Evolutionary conservation across 2,329 filamentous ascomycete species (phyloP), one percentile per base, ranked within the genome.

Genomic region (Trichoderma cornu-damae): DNA sequence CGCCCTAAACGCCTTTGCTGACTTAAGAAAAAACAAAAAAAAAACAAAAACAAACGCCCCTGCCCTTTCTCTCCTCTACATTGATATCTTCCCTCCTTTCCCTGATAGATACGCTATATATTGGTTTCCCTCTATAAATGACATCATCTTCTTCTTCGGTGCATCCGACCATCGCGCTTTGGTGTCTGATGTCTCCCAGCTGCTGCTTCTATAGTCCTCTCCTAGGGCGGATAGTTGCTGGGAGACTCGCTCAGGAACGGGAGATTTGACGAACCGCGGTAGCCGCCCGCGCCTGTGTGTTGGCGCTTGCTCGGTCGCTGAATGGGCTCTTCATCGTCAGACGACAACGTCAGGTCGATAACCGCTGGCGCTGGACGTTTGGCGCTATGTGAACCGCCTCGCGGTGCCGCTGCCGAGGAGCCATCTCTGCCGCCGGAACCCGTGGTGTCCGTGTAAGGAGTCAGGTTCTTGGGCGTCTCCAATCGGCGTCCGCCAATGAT

Each of bases 301-400:
- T 77, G 76, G 48, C 80, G 74, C 69, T 84, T 84, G 4, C 70
- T 60, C 1, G 78, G 71, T 7, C 76, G 77, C 30, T 73, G 71
- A 2, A 72, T 66, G 3, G 75, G 71, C 46, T 76, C 74, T 53
- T 82, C 80, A 43, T 83, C 79, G 58, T 82, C 81, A 51, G 75
- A 74, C 47, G 79, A 82, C 6, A 82, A 67, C 1, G 82, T 85
- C 60, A 86, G 69, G 63, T 85, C 83, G 60, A 85, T 84, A 2
- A 85, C 77, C 43, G 80, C 76, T 4, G 79, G 71, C 2, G 73
- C 71, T 1, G 76, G 73, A 20, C 81, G 75, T 67, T 84, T 83
- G 55, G 67, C 68, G 60, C 75, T 75, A 32, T 63, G 71, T 20
- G 71, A 68, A 12, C 65, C 69, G 26, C 64, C 42, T 40, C 70